Base-by-base conservation (phyloP, 2,329 filamentous ascomycete species). In the Cordyceps fumosorosea region DNA sequence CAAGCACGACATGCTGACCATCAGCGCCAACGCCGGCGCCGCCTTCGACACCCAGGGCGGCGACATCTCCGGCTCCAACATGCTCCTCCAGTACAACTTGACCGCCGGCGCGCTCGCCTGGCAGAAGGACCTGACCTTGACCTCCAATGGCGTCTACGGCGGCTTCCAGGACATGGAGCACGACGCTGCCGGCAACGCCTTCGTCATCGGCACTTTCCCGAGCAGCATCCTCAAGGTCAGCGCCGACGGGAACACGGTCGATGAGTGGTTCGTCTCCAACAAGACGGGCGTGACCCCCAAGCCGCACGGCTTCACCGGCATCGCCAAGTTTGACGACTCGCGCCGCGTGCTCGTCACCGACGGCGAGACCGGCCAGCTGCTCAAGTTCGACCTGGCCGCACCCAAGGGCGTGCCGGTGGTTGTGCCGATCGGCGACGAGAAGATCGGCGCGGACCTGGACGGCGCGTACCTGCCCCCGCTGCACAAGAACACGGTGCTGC, bases 161-260 rank as follows among this genome's bases (percentile, higher is more conserved):
- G 76, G 74, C 6, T 76, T 71, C 42, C 76, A 78, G 62, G 76
- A 78, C 56, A 68, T 76, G 3, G 75, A 73, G 44, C 71, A 73
- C 56, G 75, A 77, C 54, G 47, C 56, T 1, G 64, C 64, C 2
- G 74, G 75, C 10, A 74, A 75, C 67, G 70, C 72, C 0, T 78
- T 73, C 56, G 72, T 74, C 7, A 66, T 77, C 0, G 75, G 76
- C 47, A 76, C 73, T 0, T 77, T 67, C 10, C 74, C 75, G 0
- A 72, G 73, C 22, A 73, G 72, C 7, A 69, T 78, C 18, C 64
- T 76, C 52, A 70, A 71, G 14, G 69, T 76, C 11, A 68, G 67
- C 29, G 54, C 69, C 32, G 65, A 72, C 56, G 74, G 74, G 2
- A 64, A 65, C 3, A 62, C 64, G 5, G 67, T 66, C 5, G 56